Conservation (phyloP, 768 basidiomycete species). For the Tulasnella sp. region DNA sequence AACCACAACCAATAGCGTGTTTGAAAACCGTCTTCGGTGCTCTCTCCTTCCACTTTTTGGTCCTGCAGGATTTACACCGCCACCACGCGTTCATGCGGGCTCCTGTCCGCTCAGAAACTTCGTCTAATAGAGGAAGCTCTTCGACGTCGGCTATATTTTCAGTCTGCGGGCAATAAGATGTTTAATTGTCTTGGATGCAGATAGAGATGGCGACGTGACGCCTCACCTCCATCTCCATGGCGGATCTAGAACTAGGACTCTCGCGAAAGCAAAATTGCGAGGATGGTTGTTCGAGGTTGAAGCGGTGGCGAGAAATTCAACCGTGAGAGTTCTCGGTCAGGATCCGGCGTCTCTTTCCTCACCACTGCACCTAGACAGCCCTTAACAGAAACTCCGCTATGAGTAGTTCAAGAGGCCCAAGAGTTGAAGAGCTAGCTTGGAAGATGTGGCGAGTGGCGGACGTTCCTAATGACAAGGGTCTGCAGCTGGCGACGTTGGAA, state of each 20-base stretch:
- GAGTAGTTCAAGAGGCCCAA: background rate
- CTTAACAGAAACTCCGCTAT: no score
- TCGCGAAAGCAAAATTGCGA: background rate
- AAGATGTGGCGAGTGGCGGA: background rate
- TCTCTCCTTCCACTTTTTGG: background rate
- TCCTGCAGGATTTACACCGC: background rate
- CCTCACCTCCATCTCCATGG: background rate
- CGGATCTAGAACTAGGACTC: background rate
- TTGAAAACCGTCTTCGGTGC: background rate
- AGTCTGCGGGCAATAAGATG: background rate
- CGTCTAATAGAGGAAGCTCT: background rate
- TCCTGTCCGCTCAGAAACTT: background rate
- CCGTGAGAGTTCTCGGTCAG: no score
- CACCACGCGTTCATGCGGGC: background rate
- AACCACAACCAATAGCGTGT: background rate
- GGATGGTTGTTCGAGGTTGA: no score
- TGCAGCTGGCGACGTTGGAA: background rate
- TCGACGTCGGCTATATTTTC: background rate
- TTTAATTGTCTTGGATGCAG: background rate
- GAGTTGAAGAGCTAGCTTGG: background rate
- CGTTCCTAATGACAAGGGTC: background rate
- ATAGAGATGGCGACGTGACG: background rate
- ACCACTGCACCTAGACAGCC: no score
- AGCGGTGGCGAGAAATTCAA: no score
- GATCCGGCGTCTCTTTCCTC: no score